Evolutionary conservation across 805 yeast species (phyloP).

Genomic region (Metschnikowia kunwiensis): DNA sequence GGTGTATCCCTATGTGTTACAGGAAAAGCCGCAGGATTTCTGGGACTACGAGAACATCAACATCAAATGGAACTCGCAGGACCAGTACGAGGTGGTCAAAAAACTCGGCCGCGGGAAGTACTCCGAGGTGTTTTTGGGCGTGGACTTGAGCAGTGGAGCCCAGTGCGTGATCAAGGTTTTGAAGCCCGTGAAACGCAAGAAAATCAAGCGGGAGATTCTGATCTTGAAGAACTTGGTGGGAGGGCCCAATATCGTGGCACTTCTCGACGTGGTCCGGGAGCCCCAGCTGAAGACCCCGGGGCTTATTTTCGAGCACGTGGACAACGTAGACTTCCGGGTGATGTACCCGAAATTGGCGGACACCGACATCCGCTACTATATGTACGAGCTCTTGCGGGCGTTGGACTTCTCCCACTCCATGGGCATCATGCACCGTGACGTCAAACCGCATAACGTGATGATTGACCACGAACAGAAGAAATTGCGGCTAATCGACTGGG

Average conservation of each 20-base stretch:
- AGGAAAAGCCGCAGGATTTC: constrained; percentile 69
- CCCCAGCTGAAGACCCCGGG: constrained; percentile 84
- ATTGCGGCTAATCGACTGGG: constrained; percentile 88
- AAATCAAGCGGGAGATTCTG: constrained; percentile 86
- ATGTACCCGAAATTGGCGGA: constrained; percentile 78
- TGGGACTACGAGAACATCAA: constrained; percentile 75
- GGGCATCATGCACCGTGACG: constrained; percentile 95
- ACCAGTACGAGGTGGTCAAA: constrained; percentile 78
- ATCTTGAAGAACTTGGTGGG: constrained; percentile 80
- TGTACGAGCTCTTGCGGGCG: constrained; percentile 77
- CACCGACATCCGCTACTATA: constrained; percentile 75
- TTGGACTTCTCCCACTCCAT: constrained; percentile 86
- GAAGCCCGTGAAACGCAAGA: constrained; percentile 90
- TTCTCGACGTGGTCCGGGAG: constrained; percentile 85
- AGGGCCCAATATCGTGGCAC: constrained; percentile 75
- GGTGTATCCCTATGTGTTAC: constrained; percentile 80
- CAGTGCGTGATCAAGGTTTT: constrained; percentile 85
- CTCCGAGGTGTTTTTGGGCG: constrained; percentile 89
- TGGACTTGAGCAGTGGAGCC: constrained; percentile 56
- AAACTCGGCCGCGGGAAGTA: constrained; percentile 92
- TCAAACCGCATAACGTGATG: constrained; percentile 92
- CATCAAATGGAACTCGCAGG: constrained; percentile 80
- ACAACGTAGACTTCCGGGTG: constrained; percentile 82
- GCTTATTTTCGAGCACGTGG: constrained; percentile 77
- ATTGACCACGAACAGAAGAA: constrained; percentile 67